A percentile compares a stretch with the other conserved stretches of the same genome.
These are phyloP conservation scores for Gomphus bonarii DNA, from an alignment of 1,284 basidiomycete species.

Conservation along the genomic window DNA sequence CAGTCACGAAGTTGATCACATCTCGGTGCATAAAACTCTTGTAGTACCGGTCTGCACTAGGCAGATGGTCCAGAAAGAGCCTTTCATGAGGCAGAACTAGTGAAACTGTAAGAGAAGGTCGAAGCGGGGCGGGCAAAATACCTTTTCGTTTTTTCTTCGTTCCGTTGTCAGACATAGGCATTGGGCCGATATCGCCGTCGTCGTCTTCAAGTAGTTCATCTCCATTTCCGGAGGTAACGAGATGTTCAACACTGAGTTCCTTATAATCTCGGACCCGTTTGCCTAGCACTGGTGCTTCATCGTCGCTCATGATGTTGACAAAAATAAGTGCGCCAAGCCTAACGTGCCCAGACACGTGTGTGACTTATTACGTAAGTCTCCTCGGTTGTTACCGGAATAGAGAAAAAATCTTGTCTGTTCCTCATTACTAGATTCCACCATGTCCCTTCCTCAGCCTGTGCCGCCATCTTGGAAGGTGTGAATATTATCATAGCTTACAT, in stretches of 20 bases:
- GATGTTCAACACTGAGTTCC: constrained; percentile 14
- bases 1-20: constrained; percentile 76
- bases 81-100: constrained; percentile 66
- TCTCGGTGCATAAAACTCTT: constrained; percentile 99
- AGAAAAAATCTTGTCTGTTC: background rate
- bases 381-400: background rate
- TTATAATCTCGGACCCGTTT: constrained; percentile 47
- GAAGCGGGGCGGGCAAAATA: constrained; percentile 9
- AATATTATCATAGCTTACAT: constrained; percentile 12
- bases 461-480: constrained; percentile 88
- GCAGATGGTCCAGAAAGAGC: constrained; percentile 86
- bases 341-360: too few relatives aligned
- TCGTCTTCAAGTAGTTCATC: constrained; percentile 27
- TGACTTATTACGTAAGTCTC: background rate
- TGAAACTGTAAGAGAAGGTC: background rate
- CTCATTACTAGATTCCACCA: constrained; percentile 22
- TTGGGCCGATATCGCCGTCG: constrained; percentile 27
- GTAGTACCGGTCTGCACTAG: constrained; percentile 87
- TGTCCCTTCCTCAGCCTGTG: constrained; percentile 83
- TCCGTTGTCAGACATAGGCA: constrained; percentile 20
- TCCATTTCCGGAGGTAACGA: constrained; percentile 12
- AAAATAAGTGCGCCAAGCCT: too few relatives aligned
- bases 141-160: constrained; percentile 23
- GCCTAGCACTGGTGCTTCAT: constrained; percentile 41
- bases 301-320: constrained; percentile 13